These are phyloP conservation scores for Colletotrichum cereale DNA, from an alignment of 2,329 filamentous ascomycete species.

Conservation along the genomic window DNA sequence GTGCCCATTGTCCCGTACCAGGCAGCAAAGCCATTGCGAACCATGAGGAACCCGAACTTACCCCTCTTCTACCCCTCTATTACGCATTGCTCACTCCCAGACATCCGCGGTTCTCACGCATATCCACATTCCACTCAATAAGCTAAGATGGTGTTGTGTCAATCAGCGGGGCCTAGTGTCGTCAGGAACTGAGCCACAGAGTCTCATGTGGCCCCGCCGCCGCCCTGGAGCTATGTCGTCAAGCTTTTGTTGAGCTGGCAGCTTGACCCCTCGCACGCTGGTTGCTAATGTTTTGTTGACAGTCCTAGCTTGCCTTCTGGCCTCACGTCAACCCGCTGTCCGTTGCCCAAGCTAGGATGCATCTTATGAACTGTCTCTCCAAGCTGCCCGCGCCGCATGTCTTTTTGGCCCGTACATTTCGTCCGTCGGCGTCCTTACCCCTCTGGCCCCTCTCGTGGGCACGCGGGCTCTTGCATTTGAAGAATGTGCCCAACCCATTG, in stretches of 20 bases:
- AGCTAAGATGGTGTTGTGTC: conserved; percentile 14
- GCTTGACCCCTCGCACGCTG: not conserved
- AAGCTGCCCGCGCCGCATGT: conserved; percentile 22
- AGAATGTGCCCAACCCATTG: conserved; percentile 12
- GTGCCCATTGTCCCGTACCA: not conserved
- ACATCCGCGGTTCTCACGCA: conserved; percentile 11
- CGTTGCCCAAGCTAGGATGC: not conserved
- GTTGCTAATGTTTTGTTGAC: conserved; percentile 12
- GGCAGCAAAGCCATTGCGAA: not conserved
- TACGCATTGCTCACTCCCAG: conserved; percentile 14
- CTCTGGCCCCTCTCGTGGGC: conserved; percentile 5
- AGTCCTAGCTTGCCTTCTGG: conserved; percentile 1
- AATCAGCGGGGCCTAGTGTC: conserved; percentile 29
- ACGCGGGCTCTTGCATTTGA: conserved; percentile 17
- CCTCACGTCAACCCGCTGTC: not conserved
- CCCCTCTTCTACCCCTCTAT: conserved; percentile 26
- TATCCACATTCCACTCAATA: conserved; percentile 37
- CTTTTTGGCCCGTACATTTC: conserved; percentile 10
- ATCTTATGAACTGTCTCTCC: conserved; percentile 3
- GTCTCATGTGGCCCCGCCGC: conserved; percentile 19
- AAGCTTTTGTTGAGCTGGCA: conserved; percentile 33
- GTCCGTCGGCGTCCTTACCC: conserved; percentile 1
- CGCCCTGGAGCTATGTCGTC: conserved; percentile 18
- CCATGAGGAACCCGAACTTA: conserved; percentile 18
- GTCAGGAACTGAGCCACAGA: conserved; percentile 22